phyloP scores from a whole-genome alignment of 768 basidiomycete genomes.

The Xanthoconium stramineum region DNA sequence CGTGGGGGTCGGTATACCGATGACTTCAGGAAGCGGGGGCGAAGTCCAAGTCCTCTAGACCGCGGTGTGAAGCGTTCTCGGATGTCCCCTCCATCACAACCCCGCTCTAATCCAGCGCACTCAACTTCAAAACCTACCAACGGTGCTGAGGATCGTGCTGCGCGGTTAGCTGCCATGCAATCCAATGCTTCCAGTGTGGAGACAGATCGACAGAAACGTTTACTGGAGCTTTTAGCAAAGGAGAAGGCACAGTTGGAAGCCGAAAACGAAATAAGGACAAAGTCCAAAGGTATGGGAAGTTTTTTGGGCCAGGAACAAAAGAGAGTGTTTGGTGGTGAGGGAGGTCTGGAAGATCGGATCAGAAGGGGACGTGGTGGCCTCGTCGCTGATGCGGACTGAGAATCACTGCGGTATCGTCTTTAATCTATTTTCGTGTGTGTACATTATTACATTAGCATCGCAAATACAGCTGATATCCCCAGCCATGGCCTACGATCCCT shows the following conservation, averaged over 20 bases:
- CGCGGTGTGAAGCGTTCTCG: constrained; percentile 49
- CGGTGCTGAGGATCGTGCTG: constrained; percentile 58
- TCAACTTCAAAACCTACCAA: constrained; percentile 16
- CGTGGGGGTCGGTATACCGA: constrained; percentile 23
- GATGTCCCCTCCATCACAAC: constrained; percentile 34
- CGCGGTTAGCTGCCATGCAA: constrained; percentile 89
- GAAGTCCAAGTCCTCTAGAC: constrained; percentile 34
- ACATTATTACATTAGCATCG: constrained; percentile 6
- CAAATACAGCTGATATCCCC: neutral
- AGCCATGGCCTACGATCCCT: neutral
- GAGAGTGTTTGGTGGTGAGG: constrained; percentile 75
- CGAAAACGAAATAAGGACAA: constrained; percentile 64
- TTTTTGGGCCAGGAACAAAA: constrained; percentile 85
- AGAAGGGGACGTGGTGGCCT: constrained; percentile 67
- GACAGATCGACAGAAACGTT: constrained; percentile 65
- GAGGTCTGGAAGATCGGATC: constrained; percentile 78
- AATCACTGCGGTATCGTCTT: constrained; percentile 1
- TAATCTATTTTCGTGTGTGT: neutral
- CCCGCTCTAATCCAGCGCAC: constrained; percentile 18
- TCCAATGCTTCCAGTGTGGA: constrained; percentile 66
- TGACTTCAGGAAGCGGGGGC: constrained; percentile 38
- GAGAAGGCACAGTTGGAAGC: constrained; percentile 77
- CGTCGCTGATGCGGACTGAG: constrained; percentile 50
- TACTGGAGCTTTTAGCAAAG: constrained; percentile 64
- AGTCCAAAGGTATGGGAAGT: constrained; percentile 73